Evolutionary conservation across 208 protist species (phyloP), one percentile per base, ranked within the genome.

Genomic region (Wallacemonas sp.): DNA sequence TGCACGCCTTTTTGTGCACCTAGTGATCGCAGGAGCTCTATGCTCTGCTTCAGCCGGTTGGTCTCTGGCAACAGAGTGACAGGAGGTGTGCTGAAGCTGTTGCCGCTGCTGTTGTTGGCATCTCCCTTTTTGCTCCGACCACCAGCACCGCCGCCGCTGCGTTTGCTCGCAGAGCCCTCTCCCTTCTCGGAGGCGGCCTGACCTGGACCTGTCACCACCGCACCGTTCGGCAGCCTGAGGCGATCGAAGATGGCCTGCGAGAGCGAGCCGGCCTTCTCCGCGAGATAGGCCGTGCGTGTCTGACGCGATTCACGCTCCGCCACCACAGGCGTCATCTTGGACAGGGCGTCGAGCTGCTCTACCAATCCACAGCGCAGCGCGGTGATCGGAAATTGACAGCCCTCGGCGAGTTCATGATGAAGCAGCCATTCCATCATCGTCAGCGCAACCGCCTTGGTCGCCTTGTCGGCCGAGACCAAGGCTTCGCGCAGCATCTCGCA

Each of bases 341-440:
- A 71, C 27, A 81, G 39, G 12, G 68, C 53, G 17, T 90, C 72
- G 2, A 92, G 69, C 62, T 84, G 76, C 24, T 79, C 56, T 6
- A 91, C 55, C 33, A 91, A 51, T 11, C 89, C 89, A 59, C 89
- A 90, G n/a, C 86, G 73, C 28, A 85, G 70, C 1, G 84, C 76
- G 12, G 70, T 82, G 49, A 79, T 73, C 2, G 62, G 42, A 49
- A 92, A 89, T 34, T 79, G 61, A 70, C 82, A 84, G 34, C 72
- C 45, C 2, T 74, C 68, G 12, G 85, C 78, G 33, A 70, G 68
- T 2, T 74, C 66, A 61, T 90, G 81, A 54, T 72, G 54, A 21
- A 93, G 68, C 44, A 96, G 71, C 87, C 90, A 96, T 60, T 90
- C 79, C 6, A 90, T 86, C 90, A 96, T 96, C 28, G 81, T 89